phyloP scores from a whole-genome alignment of 371 early-diverging fungal species.

The Funneliformis caledonium region DNA sequence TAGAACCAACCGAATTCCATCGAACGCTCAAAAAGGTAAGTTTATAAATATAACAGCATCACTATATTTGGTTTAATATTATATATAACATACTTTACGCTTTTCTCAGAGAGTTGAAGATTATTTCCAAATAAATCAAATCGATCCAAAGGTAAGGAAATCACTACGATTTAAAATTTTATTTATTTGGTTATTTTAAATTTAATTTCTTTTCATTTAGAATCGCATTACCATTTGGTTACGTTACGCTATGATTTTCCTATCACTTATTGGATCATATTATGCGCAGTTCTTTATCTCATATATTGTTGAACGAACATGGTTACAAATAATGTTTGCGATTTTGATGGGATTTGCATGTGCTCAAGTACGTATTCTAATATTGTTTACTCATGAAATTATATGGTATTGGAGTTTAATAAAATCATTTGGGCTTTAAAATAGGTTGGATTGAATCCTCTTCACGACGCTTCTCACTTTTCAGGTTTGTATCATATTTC shows the following conservation, averaged over 20 bases:
- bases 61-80: neutral
- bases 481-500: slow-evolving; percentile 43
- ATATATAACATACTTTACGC: neutral
- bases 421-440: neutral
- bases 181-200: neutral
- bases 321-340: slow-evolving; percentile 50
- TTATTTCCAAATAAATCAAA: slow-evolving; percentile 31
- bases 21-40: slow-evolving; percentile 33
- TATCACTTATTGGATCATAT: slow-evolving; percentile 48
- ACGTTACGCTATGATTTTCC: slow-evolving; percentile 53
- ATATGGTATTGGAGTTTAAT: neutral
- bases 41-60: neutral
- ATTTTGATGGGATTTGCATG: slow-evolving; percentile 55
- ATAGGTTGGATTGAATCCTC: slow-evolving; percentile 53
- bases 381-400: neutral
- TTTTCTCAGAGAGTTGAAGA: slow-evolving; percentile 35
- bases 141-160: slow-evolving; percentile 38
- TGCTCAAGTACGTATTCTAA: slow-evolving; percentile 46
- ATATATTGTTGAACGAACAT: slow-evolving; percentile 46
- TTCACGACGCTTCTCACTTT: slow-evolving; percentile 65
- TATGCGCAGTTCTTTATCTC: slow-evolving; percentile 52
- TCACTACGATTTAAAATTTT: neutral
- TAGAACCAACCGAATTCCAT: slow-evolving; percentile 54
- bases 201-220: slow-evolving; percentile 36
- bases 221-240: slow-evolving; percentile 49